Percentiles rank a stretch among this genome's conserved stretches.
Evolutionary conservation across 805 yeast genomes (phyloP).

Genomic region (Candida ponderosae): DNA sequence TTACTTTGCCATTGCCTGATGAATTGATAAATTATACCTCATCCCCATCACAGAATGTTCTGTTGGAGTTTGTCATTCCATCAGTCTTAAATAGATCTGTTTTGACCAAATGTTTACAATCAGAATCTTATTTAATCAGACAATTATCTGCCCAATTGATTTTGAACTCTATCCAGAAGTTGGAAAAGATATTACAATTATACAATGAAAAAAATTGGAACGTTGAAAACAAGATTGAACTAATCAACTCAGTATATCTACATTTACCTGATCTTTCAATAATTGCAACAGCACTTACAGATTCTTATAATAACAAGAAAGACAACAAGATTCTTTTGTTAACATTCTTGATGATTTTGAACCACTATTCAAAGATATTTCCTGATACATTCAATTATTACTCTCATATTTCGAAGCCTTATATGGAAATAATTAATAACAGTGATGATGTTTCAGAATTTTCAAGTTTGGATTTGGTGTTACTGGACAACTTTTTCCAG

Average conservation of each 20-base stretch:
- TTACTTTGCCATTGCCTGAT: constrained; percentile 49
- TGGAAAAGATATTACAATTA: constrained; percentile 29
- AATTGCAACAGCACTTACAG: constrained; percentile 35
- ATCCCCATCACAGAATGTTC: constrained; percentile 26
- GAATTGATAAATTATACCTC: constrained; percentile 20
- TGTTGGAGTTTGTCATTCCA: constrained; percentile 57
- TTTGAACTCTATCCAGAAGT: constrained; percentile 43
- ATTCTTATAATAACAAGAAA: constrained; percentile 26
- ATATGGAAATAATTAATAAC: constrained; percentile 24
- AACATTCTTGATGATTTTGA: constrained; percentile 37
- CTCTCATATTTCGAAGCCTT: constrained; percentile 24
- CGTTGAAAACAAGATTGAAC: constrained; percentile 21
- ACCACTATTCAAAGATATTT: constrained; percentile 29
- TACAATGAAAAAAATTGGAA: constrained; percentile 35
- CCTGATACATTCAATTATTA: constrained; percentile 26
- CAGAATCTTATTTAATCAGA: constrained; percentile 41
- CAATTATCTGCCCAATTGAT: constrained; percentile 62
- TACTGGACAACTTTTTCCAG: constrained; percentile 54
- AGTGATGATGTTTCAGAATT: constrained; percentile 17
- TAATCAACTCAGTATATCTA: constrained; percentile 25
- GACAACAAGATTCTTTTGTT: constrained; percentile 38
- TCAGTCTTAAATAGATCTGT: constrained; percentile 51
- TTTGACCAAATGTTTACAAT: constrained; percentile 49
- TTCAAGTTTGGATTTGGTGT: constrained; percentile 46
- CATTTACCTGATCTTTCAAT: constrained; percentile 44